Evolutionary conservation across 352 stramenopile species (phyloP), one percentile per base, ranked within the genome.

Genomic region (Aphanomyces euteiches): DNA sequence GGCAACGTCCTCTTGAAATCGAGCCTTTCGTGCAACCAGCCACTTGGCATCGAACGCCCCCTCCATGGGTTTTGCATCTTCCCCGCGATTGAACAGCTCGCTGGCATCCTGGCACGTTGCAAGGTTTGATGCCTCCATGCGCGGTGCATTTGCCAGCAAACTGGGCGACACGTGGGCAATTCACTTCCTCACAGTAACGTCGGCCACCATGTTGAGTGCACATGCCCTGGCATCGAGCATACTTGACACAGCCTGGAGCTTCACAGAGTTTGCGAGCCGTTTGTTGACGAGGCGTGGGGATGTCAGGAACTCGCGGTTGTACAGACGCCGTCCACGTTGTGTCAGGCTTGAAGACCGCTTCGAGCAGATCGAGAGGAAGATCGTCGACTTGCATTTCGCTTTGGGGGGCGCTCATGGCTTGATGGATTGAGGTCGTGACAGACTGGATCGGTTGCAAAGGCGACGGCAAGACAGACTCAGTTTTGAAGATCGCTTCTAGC

Each of bases 1-100:
- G 79, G 63, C 83, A 90, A 5, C 80, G 73, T 0, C 83, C 84
- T 8, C 54, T 56, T 15, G 60, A 67, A 12, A 41, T 67, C 8
- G 45, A 34, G 34, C 6, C 56, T 21, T 71, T 71, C 7, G 65
- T 47, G 45, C 65, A 71, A 37, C 65, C 65, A 34, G n/a, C 7
- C 8, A 37, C 41, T 15, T 71, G n/a, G 34, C 65, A 71, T 13
- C 65, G 65, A 34, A 66, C 63, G 56, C 65, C 65, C 8, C 65
- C 65, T 8, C 65, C 65, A 47, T 71, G 65, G 37, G 19, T 47
- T 21, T 71, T 71, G 56, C 65, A 71, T 12, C 41, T 21, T 5
- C 65, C 65, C 7, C 63, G 63, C 43, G 65, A 66, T 34, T 71
- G 65, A 28, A 48, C 65, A 3, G 17, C 17, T 38, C 66, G 65